These are phyloP conservation scores for Psidium guajava DNA, from an alignment of 345 rosid genomes.

Conservation along the genomic window DNA sequence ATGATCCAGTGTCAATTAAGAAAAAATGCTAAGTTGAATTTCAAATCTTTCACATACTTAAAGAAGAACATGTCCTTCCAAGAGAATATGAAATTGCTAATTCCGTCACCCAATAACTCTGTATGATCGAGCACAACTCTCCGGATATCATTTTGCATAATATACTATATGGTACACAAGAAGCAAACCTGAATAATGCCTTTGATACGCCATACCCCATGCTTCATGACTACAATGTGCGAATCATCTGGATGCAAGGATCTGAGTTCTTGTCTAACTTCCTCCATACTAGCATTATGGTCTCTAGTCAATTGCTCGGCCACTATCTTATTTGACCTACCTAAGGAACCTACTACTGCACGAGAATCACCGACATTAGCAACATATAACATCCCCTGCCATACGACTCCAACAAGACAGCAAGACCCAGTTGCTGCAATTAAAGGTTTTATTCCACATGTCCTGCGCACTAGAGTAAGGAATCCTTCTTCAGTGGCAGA, in stretches of 20 bases:
- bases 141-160: neutral
- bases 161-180: neutral
- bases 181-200: constrained; percentile 88
- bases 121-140: neutral
- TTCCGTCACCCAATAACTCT: neutral
- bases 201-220: constrained; percentile 98
- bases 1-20: neutral
- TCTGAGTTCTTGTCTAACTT: constrained; percentile 82
- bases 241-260: constrained; percentile 84
- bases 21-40: neutral
- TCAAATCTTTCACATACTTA: neutral
- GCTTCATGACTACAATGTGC: constrained; percentile 66
- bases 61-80: neutral
- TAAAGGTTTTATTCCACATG: constrained; percentile 54
- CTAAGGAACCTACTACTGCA: constrained; percentile 64
- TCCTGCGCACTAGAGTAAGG: constrained; percentile 72
- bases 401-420: constrained; percentile 80
- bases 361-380: constrained; percentile 94
- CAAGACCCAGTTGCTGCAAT: constrained; percentile 91
- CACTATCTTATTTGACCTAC: constrained; percentile 55
- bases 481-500: constrained; percentile 88
- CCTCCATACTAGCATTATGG: constrained; percentile 83
- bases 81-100: neutral
- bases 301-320: constrained; percentile 82
- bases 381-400: constrained; percentile 72